phyloP scores from a whole-genome alignment of 2,329 filamentous ascomycete genomes.

The Aureobasidium melanogenum region DNA sequence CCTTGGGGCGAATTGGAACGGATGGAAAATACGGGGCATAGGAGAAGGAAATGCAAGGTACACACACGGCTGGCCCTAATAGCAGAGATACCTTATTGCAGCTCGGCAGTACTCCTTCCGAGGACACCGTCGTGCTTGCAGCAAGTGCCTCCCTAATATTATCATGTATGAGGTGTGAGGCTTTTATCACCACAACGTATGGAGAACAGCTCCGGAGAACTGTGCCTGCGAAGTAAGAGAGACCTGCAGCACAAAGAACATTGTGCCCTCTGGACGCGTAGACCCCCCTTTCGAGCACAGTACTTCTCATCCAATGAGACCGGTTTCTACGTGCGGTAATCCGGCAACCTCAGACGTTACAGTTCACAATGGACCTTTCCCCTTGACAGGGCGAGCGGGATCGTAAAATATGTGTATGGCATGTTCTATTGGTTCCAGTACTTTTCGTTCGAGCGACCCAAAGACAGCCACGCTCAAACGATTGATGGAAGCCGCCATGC shows the following conservation, averaged over 20 bases:
- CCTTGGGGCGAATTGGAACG: too few species aligned
- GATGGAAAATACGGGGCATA: neutral
- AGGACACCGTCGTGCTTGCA: neutral
- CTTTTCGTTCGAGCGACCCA: neutral
- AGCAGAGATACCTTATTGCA: neutral
- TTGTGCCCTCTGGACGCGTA: neutral
- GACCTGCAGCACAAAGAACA: neutral
- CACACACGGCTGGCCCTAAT: neutral
- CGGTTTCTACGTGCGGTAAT: neutral
- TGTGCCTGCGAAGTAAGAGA: neutral
- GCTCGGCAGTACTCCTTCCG: neutral
- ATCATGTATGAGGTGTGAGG: neutral
- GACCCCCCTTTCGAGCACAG: neutral
- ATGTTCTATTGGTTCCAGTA: neutral
- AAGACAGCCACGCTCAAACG: neutral
- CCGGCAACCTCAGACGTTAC: neutral
- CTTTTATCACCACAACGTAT: neutral
- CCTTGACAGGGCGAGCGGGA: neutral
- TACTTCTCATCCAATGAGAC: neutral
- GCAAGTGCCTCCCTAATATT: neutral
- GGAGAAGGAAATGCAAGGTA: neutral
- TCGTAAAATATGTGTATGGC: neutral
- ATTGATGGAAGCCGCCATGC: neutral
- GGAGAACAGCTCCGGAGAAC: neutral
- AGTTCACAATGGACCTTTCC: neutral